Evolutionary conservation across 139 green algal genomes (phyloP), one percentile per base, ranked within the genome.

Genomic region (Zygnema cylindricum): DNA sequence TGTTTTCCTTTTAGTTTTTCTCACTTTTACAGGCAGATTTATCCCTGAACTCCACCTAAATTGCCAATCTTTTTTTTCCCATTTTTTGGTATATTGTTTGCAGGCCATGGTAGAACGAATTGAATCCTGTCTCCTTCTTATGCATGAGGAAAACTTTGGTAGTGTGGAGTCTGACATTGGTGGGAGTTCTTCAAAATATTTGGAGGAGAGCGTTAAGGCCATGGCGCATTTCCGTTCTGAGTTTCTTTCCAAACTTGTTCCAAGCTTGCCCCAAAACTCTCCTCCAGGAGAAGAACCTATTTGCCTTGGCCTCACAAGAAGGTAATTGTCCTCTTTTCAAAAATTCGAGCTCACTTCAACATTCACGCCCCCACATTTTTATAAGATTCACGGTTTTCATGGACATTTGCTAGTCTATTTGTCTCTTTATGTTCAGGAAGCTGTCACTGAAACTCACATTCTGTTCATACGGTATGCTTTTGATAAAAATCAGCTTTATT

Each of bases 181-280:
- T 95, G 77, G 91, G 88, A n/a, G 92, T 36, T 95, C 94, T 16
- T 97, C 94, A 2, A 49, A 73, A 2, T 96, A 96, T 90, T 93
- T 98, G 82, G 73, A 79, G 0, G 93, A 96, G 35, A 90, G 95
- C 38, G 73, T 73, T 0, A 84, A 85, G 32, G 86, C 94, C 55
- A 86, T 98, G 30, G 69, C 90, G 0, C 91, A 95, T 86, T 96
- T 96, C 91, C 92, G 93, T 90, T 93, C 40, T 30, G 93, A 96
- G 69, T 95, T 93, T 83, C 81, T 96, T 39, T 91, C 82, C 23
- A 94, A 95, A 86, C 92, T 96, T 36, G 21, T 43, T 7, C 91
- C 69, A 41, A n/a, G 25, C 81, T 0, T 33, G 22, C 81, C 81
- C 73, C 41, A 35, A 36, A 38, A 42, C 54, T 22, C 41, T 40